Evolutionary conservation across 148 eudicot genomes (phyloP), one percentile per base, ranked within the genome.

Genomic region (Silene latifolia): DNA sequence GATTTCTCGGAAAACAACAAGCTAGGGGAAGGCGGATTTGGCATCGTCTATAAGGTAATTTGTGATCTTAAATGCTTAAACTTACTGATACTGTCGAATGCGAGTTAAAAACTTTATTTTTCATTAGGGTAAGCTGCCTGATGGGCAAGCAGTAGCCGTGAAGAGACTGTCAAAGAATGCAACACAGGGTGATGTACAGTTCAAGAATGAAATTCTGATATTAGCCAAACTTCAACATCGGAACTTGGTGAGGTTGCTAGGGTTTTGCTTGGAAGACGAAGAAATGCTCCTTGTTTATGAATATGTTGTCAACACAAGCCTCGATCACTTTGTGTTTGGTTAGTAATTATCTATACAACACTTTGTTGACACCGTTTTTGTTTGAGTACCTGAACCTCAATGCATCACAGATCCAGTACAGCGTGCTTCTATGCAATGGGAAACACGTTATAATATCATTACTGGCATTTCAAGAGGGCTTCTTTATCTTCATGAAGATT

Each of bases 21-120:
- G 82, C 78, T 88, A 13, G 92, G 92, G 7, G 76, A 83, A 73
- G 92, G 90, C 53, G 90, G 92, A 74, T 89, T 89, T 66, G 89
- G 92, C 15, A 66, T 75, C 13, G 92, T 88, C 39, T 90, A 84
- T 65, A 86, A 82, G 86, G 89, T 89, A 81, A 57, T 0, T 5
- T 9, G 0, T 39, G 15, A 15, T 13, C 12, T 68, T 7, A 42
- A n/a, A 54, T 27, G 21, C 42, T 71, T 14, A 12, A 20, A n/a
- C 12, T 10, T 3, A 4, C 8, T 3, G 21, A 73, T 61, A 60
- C 2, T 25, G 3, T 25, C 23, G n/a, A 13, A 13, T 67, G 59
- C 7, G 67, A 66, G 4, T 5, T 19, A 46, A 60, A 67, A 27
- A 42, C 2, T 0, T n/a, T 66, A 54, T n/a, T 17, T 59, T 46